Evolutionary conservation across 805 yeast genomes (phyloP), one percentile per base, ranked within the genome.

Genomic region (Zygoascus biomembranicola): DNA sequence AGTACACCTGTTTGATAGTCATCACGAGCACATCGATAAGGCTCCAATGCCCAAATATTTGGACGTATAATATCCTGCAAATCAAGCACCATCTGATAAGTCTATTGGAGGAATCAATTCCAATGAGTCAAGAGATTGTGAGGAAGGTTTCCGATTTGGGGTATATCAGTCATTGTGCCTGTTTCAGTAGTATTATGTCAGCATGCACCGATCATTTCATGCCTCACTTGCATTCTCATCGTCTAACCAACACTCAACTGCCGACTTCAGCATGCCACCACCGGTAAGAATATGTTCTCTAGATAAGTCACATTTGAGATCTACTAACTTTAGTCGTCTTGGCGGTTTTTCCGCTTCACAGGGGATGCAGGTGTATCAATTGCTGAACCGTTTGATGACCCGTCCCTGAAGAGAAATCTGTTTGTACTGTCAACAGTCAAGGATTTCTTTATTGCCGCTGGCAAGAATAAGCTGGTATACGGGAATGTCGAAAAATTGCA

Each of bases 21-120:
- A 65, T 94, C 99, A 70, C 99, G 76, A 3, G 99, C 99, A 70
- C 99, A 94, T 51, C 96, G 79, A 69, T 94, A 94, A 8, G 99
- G 98, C 73, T 86, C 90, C 53, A 94, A 75, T 2, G 79, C 70
- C 55, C 80, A 76, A 55, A 94, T 89, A 61, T 92, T 94, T 19
- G 97, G 96, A 69, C 99, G 78, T 2, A 87, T 85, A 35, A 90
- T 70, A 8, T 77, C 74, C 43, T 73, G 69, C 32, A 84, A 66
- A 60, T 81, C 76, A 63, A 83, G 80, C 8, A 66, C 52, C 8
- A 42, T 42, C 13, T 18, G 18, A 14, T 16, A 42, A 42, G 13
- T 42, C 3, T 42, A 20, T 42, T 18, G 13, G 5, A 18, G 13
- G 23, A 18, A n/a, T 13, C 16, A n/a, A 35, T 13, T 35, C 10